Evolutionary conservation across 345 rosid species (phyloP), one percentile per base, ranked within the genome.

Genomic region (Boechera retrofracta): DNA sequence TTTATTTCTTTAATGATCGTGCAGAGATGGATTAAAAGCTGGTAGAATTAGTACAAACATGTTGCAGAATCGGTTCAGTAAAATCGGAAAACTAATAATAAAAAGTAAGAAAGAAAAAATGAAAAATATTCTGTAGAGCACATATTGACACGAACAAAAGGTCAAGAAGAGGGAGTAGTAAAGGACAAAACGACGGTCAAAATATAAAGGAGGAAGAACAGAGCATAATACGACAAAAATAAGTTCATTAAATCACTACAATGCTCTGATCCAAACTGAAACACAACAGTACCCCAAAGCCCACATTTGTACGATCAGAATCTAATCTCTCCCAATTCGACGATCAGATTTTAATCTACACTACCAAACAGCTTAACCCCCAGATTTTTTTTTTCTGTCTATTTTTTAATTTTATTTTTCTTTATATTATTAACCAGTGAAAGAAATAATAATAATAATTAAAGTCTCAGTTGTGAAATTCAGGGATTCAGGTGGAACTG

Each of bases 221-320:
- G 75, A 67, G 77, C 77, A 72, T 72, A 78, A 72, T 72, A 78
- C 73, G 77, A 78, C 81, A 78, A 73, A 48, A 9, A 79, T 60
- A 73, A 67, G 69, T 73, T 79, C 82, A 79, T 73, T 79, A 79
- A 79, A 79, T 79, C 74, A 79, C 74, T 79, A 79, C 82, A 79
- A 79, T 79, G 74, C 82, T 79, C 82, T 79, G 82, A 67, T 79
- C 82, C 78, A 79, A 73, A 79, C 82, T 79, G 78, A 73, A 67
- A 73, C 82, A 67, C 64, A 67, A 79, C 82, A 78, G 81, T 78
- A 58, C 67, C 33, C 81, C 63, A 57, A 77, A 55, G 59, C 77
- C 63, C 77, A 72, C 81, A 65, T 72, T 78, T 77, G 81, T 78
- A 66, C 81, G 77, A 78, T 78, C 73, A 65, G 77, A 72, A 72